A percentile compares a stretch with the other conserved stretches of the same genome.
These are phyloP conservation scores for Coemansia sp. DNA, from an alignment of 192 early-diverging fungal species.

Conservation along the genomic window DNA sequence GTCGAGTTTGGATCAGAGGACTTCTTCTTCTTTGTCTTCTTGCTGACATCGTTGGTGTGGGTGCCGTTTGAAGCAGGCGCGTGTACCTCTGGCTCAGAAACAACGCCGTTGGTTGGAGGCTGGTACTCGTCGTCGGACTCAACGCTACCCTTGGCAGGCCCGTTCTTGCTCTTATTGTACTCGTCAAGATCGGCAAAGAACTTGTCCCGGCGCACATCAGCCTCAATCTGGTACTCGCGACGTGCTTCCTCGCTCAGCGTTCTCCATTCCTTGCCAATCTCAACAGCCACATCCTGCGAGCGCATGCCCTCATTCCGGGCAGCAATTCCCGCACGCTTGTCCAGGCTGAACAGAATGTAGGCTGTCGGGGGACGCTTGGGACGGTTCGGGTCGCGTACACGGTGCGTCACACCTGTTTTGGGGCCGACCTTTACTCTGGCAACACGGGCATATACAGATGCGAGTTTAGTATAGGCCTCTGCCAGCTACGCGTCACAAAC, in stretches of 20 bases:
- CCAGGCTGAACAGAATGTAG: slow-evolving; percentile 30
- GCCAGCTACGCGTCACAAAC: slow-evolving; percentile 20
- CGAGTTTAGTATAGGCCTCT: slow-evolving; percentile 17
- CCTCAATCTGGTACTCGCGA: slow-evolving; percentile 16
- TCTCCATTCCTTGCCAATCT: slow-evolving; percentile 32
- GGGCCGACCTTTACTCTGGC: neutral
- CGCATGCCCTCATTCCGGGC: slow-evolving; percentile 10
- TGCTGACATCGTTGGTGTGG: neutral
- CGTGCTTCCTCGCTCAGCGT: slow-evolving; percentile 8
- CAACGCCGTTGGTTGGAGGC: neutral
- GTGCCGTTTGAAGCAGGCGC: neutral
- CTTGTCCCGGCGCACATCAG: slow-evolving; percentile 10
- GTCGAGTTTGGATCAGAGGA: neutral
- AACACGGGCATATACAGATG: slow-evolving; percentile 19
- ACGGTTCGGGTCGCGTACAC: slow-evolving; percentile 28
- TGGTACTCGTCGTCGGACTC: too few relatives aligned
- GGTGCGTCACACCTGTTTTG: neutral
- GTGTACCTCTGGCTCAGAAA: neutral
- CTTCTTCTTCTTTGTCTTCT: slow-evolving; percentile 26
- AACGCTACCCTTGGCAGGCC: neutral
- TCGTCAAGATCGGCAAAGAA: slow-evolving; percentile 13
- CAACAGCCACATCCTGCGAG: slow-evolving; percentile 22
- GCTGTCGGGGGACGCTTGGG: slow-evolving; percentile 38
- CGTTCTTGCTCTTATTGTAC: slow-evolving; percentile 9
- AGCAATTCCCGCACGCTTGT: slow-evolving; percentile 16